Conservation (phyloP, 306 rosid species). For the Hippophae gyantsensis region DNA sequence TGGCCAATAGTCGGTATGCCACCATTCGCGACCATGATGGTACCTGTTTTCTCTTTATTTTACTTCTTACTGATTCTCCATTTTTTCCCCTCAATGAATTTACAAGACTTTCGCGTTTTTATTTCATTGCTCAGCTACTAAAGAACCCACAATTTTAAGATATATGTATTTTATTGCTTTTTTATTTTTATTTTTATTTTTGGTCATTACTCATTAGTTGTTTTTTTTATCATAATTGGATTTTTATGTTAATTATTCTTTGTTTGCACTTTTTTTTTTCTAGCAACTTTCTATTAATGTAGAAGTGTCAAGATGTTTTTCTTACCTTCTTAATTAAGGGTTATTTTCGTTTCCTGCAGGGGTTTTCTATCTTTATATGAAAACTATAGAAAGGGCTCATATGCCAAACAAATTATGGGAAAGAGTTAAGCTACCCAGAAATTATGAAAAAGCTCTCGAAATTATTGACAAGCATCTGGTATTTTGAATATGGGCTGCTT, state of each 20-base stretch:
- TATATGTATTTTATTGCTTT: too few relatives aligned
- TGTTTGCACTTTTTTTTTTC: too few relatives aligned
- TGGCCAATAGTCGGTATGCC: conserved; percentile 91
- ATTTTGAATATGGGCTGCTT: conserved; percentile 12
- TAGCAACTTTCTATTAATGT: neutral
- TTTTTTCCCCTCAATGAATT: neutral
- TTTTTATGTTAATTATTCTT: too few relatives aligned
- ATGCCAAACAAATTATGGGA: conserved; percentile 88
- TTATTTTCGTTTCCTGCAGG: conserved; percentile 33
- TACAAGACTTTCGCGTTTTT: neutral
- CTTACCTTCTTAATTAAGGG: neutral
- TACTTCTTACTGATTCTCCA: too few relatives aligned
- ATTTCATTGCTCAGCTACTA: too few relatives aligned
- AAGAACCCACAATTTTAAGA: too few relatives aligned
- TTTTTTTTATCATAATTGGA: too few relatives aligned
- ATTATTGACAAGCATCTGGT: conserved; percentile 82
- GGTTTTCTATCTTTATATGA: conserved; percentile 72
- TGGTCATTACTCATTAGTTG: too few relatives aligned
- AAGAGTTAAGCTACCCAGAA: conserved; percentile 83
- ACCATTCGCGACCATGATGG: conserved; percentile 88
- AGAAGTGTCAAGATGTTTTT: neutral
- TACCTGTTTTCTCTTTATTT: conserved; percentile 11
- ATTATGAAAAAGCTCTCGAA: conserved; percentile 81
- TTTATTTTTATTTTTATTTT: too few relatives aligned
- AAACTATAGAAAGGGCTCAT: conserved; percentile 83